Evolutionary conservation across 371 early-diverging fungal genomes (phyloP).

Genomic region (Smittium culicis): DNA sequence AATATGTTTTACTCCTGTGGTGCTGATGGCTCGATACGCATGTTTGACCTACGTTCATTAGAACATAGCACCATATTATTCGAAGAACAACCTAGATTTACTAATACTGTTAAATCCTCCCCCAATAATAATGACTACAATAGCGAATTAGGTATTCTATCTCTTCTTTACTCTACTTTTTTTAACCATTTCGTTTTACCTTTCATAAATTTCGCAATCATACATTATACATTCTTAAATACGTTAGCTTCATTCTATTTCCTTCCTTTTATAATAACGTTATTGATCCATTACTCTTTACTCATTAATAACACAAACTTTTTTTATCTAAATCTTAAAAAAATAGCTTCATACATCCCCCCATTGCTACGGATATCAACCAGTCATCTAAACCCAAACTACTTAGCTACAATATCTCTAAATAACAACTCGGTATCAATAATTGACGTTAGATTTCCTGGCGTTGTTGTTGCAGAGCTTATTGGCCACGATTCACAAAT

Average conservation of each 20-base stretch:
- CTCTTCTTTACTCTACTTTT: constrained; percentile 11
- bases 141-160: neutral
- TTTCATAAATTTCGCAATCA: no score
- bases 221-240: no score
- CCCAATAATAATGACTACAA: constrained; percentile 12
- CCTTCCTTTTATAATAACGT: neutral
- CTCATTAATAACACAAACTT: neutral
- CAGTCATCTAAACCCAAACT: constrained; percentile 75
- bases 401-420: constrained; percentile 79
- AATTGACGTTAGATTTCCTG: constrained; percentile 82
- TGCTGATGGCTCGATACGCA: constrained; percentile 89
- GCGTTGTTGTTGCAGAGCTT: constrained; percentile 69
- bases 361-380: constrained; percentile 76
- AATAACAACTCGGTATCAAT: constrained; percentile 63
- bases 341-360: constrained; percentile 18
- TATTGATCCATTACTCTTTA: neutral
- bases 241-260: no score
- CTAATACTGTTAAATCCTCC: constrained; percentile 15
- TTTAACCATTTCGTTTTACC: neutral
- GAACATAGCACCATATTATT: constrained; percentile 94
- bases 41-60: constrained; percentile 84
- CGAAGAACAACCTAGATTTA: constrained; percentile 38
- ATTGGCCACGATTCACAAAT: constrained; percentile 50
- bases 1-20: constrained; percentile 94
- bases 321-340: neutral